Conservation (phyloP, 805 yeast species). For the Starmerella potacharoeniae region DNA sequence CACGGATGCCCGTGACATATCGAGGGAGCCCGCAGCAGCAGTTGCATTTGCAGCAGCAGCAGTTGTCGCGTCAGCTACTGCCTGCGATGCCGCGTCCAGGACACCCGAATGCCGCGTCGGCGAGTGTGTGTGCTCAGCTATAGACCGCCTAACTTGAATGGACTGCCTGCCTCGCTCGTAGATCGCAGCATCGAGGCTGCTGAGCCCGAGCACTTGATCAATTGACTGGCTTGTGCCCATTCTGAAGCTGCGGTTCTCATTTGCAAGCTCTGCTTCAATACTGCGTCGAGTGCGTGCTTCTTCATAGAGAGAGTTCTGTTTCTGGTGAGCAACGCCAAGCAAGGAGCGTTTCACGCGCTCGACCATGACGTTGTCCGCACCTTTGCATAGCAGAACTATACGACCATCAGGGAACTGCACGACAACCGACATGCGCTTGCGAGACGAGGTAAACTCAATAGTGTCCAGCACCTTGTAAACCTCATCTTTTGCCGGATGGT, state of each 20-base stretch:
- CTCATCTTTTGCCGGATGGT: slow-evolving; percentile 49
- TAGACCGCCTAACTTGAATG: slow-evolving; percentile 9
- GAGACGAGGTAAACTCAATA: slow-evolving; percentile 72
- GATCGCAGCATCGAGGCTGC: slow-evolving; percentile 17
- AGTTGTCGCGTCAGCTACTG: neutral
- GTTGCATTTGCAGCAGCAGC: neutral
- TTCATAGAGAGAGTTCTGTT: slow-evolving; percentile 50
- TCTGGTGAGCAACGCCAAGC: slow-evolving; percentile 46
- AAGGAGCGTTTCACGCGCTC: slow-evolving; percentile 48
- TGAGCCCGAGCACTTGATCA: slow-evolving; percentile 17
- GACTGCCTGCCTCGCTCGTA: slow-evolving; percentile 22
- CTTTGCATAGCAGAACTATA: slow-evolving; percentile 75
- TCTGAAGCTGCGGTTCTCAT: slow-evolving; percentile 7
- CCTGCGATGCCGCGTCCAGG: neutral
- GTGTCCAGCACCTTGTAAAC: slow-evolving; percentile 64
- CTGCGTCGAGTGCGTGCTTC: slow-evolving; percentile 53
- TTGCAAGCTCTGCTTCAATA: slow-evolving; percentile 48
- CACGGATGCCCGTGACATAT: neutral
- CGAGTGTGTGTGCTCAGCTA: neutral
- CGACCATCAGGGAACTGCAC: slow-evolving; percentile 65
- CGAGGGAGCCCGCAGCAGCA: neutral
- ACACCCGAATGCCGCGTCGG: neutral
- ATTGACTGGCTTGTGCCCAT: slow-evolving; percentile 13
- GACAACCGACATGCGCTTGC: slow-evolving; percentile 92
- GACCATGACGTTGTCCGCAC: slow-evolving; percentile 85